Evolutionary conservation across 345 rosid species (phyloP).

Genomic region (Gossypium ekmanianum): DNA sequence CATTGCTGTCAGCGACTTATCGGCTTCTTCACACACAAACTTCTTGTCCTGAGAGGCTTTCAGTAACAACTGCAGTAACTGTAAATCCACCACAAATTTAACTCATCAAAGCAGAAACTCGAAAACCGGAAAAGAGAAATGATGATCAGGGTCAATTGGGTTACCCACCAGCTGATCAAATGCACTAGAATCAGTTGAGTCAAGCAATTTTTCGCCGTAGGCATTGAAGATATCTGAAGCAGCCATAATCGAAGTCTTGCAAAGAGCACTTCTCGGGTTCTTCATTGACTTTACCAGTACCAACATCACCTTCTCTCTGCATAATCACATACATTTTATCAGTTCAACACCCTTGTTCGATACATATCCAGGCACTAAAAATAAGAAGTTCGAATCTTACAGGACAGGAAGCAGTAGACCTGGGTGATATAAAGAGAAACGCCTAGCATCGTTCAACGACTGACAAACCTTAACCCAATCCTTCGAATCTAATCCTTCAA

Average conservation of each 20-base stretch:
- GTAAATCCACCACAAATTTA: conserved; percentile 10
- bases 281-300: conserved; percentile 81
- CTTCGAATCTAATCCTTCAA: conserved; percentile 70
- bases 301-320: conserved; percentile 62
- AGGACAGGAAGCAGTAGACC: conserved; percentile 53
- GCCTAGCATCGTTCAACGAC: conserved; percentile 56
- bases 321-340: background rate
- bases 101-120: background rate
- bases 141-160: background rate
- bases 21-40: conserved; percentile 96
- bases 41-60: conserved; percentile 93
- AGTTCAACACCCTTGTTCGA: too few species aligned
- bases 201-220: conserved; percentile 57
- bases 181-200: conserved; percentile 41
- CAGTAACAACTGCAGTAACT: conserved; percentile 67
- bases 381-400: conserved; percentile 28
- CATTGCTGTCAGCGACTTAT: conserved; percentile 52
- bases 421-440: conserved; percentile 60
- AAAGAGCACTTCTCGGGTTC: conserved; percentile 91
- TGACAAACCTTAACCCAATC: conserved; percentile 74
- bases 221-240: conserved; percentile 68
- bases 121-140: background rate
- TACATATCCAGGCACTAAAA: background rate
- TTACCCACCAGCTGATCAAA: conserved; percentile 59
- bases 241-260: conserved; percentile 91